Conservation (phyloP, 164 flowering plant species). For the Cinnamomum chago region DNA sequence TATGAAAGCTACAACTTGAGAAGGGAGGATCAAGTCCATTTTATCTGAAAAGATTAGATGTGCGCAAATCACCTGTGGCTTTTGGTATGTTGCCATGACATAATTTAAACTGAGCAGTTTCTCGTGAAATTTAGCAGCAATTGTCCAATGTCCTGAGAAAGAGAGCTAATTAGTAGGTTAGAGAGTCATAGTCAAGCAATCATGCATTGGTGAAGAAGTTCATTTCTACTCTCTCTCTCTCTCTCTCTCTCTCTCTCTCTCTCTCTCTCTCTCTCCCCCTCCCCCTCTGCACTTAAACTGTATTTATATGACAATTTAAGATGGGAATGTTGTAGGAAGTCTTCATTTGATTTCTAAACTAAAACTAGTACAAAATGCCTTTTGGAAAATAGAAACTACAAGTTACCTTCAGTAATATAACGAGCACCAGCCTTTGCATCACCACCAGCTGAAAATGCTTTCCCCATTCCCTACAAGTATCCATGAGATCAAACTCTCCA, state of each 20-base stretch:
- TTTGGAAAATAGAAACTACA: neutral
- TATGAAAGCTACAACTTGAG: neutral
- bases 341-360: too few relatives aligned
- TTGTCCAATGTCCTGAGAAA: constrained; percentile 25
- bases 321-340: neutral
- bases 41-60: neutral
- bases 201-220: neutral
- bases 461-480: constrained; percentile 1
- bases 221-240: too few relatives aligned
- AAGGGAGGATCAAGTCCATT: neutral
- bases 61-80: constrained; percentile 19
- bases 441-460: constrained; percentile 11
- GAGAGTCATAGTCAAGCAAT: neutral
- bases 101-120: constrained; percentile 26
- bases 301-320: neutral
- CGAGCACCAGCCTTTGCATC: neutral
- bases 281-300: too few relatives aligned
- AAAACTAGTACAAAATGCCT: neutral
- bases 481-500: too few relatives aligned
- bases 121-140: constrained; percentile 20
- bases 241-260: too few relatives aligned
- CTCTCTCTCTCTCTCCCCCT: too few relatives aligned
- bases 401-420: neutral
- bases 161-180: neutral
- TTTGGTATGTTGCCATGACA: constrained; percentile 38